These are phyloP conservation scores for Leccinum griseonigrum DNA, from an alignment of 1,284 basidiomycete genomes.

Conservation along the genomic window DNA sequence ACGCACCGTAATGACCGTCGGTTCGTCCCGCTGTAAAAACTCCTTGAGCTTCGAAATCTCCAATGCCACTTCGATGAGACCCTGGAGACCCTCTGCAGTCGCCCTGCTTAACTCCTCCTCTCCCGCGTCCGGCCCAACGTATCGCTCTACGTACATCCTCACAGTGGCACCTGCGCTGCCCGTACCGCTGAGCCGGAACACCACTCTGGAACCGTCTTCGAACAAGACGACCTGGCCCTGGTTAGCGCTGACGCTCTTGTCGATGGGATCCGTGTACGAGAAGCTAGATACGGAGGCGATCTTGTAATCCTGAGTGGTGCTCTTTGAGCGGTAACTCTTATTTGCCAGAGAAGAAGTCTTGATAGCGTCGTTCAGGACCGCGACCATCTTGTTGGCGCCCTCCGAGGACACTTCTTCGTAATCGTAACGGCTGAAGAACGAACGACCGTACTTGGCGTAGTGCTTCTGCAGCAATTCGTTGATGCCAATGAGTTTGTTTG, in stretches of 20 bases:
- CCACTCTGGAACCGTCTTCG: slow-evolving; percentile 88
- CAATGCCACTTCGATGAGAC: slow-evolving; percentile 93
- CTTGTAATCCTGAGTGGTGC: slow-evolving; percentile 72
- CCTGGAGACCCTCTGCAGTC: slow-evolving; percentile 89
- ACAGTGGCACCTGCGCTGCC: slow-evolving; percentile 96
- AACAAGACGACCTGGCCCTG: slow-evolving; percentile 96
- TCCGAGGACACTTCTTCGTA: slow-evolving; percentile 97
- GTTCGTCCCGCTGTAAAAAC: slow-evolving; percentile 84
- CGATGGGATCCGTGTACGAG: slow-evolving; percentile 97
- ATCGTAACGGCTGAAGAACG: slow-evolving; percentile 98
- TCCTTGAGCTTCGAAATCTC: slow-evolving; percentile 81
- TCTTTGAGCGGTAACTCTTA: slow-evolving; percentile 62
- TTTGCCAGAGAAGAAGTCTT: slow-evolving; percentile 64
- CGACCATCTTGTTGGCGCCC: slow-evolving; percentile 85
- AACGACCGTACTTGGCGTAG: slow-evolving; percentile 93
- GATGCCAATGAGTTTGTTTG: slow-evolving; percentile 76
- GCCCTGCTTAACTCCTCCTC: slow-evolving; percentile 68
- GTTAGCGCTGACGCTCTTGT: slow-evolving; percentile 89
- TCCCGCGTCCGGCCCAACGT: slow-evolving; percentile 74
- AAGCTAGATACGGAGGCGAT: slow-evolving; percentile 86
- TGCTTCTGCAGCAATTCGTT: slow-evolving; percentile 86
- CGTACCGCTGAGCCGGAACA: slow-evolving; percentile 95
- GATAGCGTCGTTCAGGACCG: slow-evolving; percentile 73
- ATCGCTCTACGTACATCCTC: slow-evolving; percentile 90
- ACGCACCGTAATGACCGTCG: slow-evolving; percentile 93